Conservation (phyloP, 306 rosid species). For the Hippophae rhamnoides region DNA sequence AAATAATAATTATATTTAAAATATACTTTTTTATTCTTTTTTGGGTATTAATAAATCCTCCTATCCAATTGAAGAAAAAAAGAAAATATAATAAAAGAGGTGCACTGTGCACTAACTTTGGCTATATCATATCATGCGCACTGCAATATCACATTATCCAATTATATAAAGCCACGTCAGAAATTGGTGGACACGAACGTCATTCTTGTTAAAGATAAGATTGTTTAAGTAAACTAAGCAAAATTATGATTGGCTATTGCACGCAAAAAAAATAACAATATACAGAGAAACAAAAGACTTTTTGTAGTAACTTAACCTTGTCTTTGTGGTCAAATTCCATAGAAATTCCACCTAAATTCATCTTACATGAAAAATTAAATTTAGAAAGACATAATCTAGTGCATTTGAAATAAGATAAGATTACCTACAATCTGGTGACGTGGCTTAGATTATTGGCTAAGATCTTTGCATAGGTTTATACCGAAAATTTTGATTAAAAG, state of each 20-base stretch:
- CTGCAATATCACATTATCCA: slow-evolving; percentile 3
- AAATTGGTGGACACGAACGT: slow-evolving; percentile 10
- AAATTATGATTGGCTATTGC: rapidly evolving
- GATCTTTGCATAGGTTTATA: neutral
- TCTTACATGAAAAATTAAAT: slow-evolving; percentile 30
- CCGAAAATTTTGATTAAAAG: too few relatives aligned
- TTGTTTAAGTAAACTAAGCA: neutral
- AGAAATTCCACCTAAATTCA: slow-evolving; percentile 60
- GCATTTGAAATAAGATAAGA: neutral
- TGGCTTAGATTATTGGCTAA: neutral
- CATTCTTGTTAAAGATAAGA: slow-evolving; percentile 15
- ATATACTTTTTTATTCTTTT: slow-evolving; percentile 9
- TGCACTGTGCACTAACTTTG: slow-evolving; percentile 27
- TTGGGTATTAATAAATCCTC: slow-evolving; percentile 5
- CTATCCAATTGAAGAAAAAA: too few relatives aligned
- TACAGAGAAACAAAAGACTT: slow-evolving; percentile 10
- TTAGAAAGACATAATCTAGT: slow-evolving; percentile 11
- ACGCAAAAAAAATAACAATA: neutral
- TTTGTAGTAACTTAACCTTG: slow-evolving; percentile 11
- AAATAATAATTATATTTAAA: neutral
- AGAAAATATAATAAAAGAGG: slow-evolving; percentile 7
- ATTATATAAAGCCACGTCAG: slow-evolving; percentile 30
- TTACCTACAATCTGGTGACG: neutral
- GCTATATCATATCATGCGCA: slow-evolving; percentile 12
- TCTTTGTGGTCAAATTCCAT: slow-evolving; percentile 38